phyloP scores from a whole-genome alignment of 768 basidiomycete genomes.

The Saitozyma podzolica region DNA sequence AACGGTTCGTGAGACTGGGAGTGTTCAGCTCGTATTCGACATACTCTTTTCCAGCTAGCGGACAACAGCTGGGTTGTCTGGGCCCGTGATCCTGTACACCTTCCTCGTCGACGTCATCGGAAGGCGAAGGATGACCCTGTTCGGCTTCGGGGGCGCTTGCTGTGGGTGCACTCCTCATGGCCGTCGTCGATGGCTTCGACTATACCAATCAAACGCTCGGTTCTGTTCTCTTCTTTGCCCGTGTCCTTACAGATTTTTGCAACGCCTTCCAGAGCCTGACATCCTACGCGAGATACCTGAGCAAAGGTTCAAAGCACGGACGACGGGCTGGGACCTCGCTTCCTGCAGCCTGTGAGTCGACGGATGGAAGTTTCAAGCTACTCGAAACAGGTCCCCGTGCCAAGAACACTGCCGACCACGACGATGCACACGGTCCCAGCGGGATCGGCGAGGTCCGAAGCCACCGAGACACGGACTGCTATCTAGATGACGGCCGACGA shows the following conservation, averaged over 20 bases:
- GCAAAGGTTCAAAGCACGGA: slow-evolving; percentile 22
- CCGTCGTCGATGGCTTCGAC: slow-evolving; percentile 13
- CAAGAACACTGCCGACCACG: no score
- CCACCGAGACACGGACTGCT: no score
- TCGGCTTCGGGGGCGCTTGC: no score
- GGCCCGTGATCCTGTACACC: slow-evolving; percentile 6
- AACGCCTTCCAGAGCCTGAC: slow-evolving; percentile 22
- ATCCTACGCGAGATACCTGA: slow-evolving; percentile 30
- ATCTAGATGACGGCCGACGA: no score
- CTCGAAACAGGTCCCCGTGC: no score
- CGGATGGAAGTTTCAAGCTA: no score
- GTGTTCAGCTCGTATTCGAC: slow-evolving; percentile 18
- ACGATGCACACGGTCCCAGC: no score
- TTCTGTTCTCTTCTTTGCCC: slow-evolving; percentile 26
- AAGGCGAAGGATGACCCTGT: slow-evolving; percentile 13
- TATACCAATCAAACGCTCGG: slow-evolving; percentile 17
- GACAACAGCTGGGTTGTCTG: slow-evolving; percentile 14
- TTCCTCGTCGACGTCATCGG: slow-evolving; percentile 12
- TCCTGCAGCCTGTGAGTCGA: slow-evolving; percentile 13
- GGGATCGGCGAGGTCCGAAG: no score
- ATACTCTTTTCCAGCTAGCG: slow-evolving; percentile 23
- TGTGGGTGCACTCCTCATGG: no score
- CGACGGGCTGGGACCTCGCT: slow-evolving; percentile 19
- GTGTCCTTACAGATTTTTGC: slow-evolving; percentile 26
- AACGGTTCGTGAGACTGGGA: slow-evolving; percentile 15